phyloP scores from a whole-genome alignment of 345 rosid genomes.

The Arabis alpina region DNA sequence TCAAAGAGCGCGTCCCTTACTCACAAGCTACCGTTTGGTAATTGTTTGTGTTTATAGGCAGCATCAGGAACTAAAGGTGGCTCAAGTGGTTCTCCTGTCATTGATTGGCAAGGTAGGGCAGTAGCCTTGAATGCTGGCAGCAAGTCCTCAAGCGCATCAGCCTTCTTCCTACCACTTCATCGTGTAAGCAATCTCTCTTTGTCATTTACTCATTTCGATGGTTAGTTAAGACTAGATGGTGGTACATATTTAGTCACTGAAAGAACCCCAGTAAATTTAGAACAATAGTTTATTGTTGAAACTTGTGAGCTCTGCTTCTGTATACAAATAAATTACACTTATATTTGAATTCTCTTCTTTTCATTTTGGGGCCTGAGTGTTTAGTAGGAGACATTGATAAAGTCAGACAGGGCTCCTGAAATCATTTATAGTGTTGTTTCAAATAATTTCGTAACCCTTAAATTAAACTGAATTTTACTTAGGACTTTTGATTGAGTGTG shows the following conservation, averaged over 20 bases:
- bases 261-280: background rate
- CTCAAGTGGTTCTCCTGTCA: constrained; percentile 98
- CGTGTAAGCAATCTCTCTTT: constrained; percentile 55
- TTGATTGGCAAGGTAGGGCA: constrained; percentile 94
- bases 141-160: constrained; percentile 87
- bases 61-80: constrained; percentile 98
- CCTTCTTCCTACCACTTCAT: constrained; percentile 86
- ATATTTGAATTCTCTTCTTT: no score
- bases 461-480: background rate
- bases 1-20: background rate
- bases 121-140: constrained; percentile 98
- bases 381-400: constrained; percentile 14
- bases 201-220: constrained; percentile 4
- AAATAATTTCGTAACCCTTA: background rate
- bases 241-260: constrained; percentile 8
- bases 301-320: constrained; percentile 26
- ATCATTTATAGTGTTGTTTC: constrained; percentile 12
- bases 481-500: constrained; percentile 10
- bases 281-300: background rate
- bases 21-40: constrained; percentile 17
- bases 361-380: constrained; percentile 24
- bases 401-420: constrained; percentile 24
- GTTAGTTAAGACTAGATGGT: constrained; percentile 19
- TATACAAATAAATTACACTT: background rate
- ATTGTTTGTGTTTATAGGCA: constrained; percentile 57